Conservation (phyloP, 73 alveolate genomes). For the Tetrahymena borealis region DNA sequence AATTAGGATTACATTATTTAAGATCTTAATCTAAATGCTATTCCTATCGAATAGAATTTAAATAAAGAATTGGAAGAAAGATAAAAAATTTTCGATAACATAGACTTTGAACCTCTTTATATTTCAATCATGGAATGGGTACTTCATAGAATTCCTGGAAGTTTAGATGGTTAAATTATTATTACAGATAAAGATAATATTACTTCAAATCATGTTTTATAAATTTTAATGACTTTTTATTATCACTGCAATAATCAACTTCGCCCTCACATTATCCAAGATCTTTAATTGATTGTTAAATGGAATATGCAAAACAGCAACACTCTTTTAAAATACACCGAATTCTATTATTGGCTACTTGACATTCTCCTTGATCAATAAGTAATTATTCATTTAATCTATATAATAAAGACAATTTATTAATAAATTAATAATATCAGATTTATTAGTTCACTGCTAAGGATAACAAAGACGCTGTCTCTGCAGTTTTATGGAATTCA, state of each 20-base stretch:
- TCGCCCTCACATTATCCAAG: neutral
- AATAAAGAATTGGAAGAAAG: neutral
- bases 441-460: neutral
- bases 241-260: neutral
- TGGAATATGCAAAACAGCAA: neutral
- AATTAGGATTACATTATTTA: no score
- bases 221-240: neutral
- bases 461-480: neutral
- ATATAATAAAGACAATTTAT: neutral
- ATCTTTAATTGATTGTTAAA: neutral
- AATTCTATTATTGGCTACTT: neutral
- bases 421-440: no score
- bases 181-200: constrained; percentile 12
- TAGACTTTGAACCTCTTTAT: constrained; percentile 41
- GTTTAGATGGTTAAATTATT: constrained; percentile 8
- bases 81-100: neutral
- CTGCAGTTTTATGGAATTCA: neutral
- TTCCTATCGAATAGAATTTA: no score
- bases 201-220: neutral
- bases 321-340: neutral
- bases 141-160: constrained; percentile 26
- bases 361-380: neutral
- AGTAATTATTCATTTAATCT: neutral
- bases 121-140: constrained; percentile 48
- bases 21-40: no score